phyloP scores from a whole-genome alignment of 2,329 filamentous ascomycete species.

The Cordyceps sp. region DNA sequence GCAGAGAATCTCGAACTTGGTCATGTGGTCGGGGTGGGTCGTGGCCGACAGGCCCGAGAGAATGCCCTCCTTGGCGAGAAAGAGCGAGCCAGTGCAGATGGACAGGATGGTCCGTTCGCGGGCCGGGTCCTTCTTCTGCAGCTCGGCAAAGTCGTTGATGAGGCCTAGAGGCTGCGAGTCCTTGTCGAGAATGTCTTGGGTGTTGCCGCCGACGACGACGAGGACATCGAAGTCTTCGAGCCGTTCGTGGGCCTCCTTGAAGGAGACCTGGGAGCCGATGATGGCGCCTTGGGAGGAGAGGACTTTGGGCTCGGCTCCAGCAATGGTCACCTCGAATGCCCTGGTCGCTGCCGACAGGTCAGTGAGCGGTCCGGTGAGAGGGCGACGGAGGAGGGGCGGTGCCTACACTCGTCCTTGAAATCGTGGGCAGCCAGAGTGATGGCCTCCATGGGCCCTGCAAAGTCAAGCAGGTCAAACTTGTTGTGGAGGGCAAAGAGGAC shows the following conservation, averaged over 20 bases:
- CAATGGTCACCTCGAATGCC: slow-evolving; percentile 42
- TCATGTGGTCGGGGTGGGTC: slow-evolving; percentile 66
- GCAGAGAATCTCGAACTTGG: slow-evolving; percentile 67
- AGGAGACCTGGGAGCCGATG: slow-evolving; percentile 59
- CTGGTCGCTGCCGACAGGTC: slow-evolving; percentile 24
- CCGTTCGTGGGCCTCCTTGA: slow-evolving; percentile 59
- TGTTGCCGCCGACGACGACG: slow-evolving; percentile 58
- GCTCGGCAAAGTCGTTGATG: slow-evolving; percentile 60
- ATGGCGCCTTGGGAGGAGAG: slow-evolving; percentile 47
- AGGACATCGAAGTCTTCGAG: slow-evolving; percentile 67
- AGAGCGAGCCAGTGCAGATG: slow-evolving; percentile 63
- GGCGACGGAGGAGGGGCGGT: not conserved
- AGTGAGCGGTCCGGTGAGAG: not conserved
- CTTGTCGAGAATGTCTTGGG: slow-evolving; percentile 45
- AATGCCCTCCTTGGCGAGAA: slow-evolving; percentile 62
- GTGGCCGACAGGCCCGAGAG: slow-evolving; percentile 67
- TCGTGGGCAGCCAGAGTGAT: slow-evolving; percentile 34
- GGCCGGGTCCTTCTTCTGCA: slow-evolving; percentile 62
- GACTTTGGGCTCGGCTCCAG: slow-evolving; percentile 34
- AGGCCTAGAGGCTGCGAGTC: slow-evolving; percentile 53
- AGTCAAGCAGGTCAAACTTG: slow-evolving; percentile 43
- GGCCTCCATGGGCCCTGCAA: slow-evolving; percentile 37
- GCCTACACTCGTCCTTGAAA: slow-evolving; percentile 31
- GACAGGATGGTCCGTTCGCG: slow-evolving; percentile 71
- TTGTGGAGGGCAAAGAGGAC: slow-evolving; percentile 43